A percentile compares a stretch with the other conserved stretches of the same genome.
phyloP scores from a whole-genome alignment of 2,329 filamentous ascomycete species.

The Rasamsonia emersonii region DNA sequence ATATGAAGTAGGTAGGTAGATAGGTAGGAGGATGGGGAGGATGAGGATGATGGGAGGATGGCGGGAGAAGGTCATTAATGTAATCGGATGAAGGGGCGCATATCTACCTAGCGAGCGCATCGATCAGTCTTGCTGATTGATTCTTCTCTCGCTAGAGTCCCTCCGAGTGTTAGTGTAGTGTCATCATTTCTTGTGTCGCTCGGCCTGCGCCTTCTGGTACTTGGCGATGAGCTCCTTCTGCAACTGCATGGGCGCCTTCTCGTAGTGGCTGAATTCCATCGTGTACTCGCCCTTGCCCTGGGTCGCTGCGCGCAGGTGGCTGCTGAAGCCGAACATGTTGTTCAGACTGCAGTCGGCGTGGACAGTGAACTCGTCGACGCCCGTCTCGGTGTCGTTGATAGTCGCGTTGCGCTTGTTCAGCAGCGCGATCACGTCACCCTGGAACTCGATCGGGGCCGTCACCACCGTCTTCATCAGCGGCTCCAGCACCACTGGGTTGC shows the following conservation, averaged over 20 bases:
- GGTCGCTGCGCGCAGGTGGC: constrained; percentile 80
- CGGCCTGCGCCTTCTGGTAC: constrained; percentile 58
- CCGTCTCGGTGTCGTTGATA: constrained; percentile 92
- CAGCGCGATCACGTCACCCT: constrained; percentile 87
- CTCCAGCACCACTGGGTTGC: constrained; percentile 77
- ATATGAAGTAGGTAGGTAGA: constrained; percentile 14
- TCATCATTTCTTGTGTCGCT: constrained; percentile 52
- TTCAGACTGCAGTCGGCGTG: constrained; percentile 89
- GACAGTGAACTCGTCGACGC: constrained; percentile 86
- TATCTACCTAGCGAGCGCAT: too few species aligned
- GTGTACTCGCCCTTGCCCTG: constrained; percentile 98
- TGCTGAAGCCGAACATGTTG: constrained; percentile 95
- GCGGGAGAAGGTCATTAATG: too few species aligned
- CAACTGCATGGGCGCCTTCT: constrained; percentile 73
- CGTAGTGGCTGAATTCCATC: constrained; percentile 98
- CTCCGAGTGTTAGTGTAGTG: too few species aligned
- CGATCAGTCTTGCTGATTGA: too few species aligned
- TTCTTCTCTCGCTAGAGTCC: too few species aligned
- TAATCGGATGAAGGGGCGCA: too few species aligned
- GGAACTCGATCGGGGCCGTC: constrained; percentile 92
- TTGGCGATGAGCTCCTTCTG: constrained; percentile 69
- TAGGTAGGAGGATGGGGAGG: too few species aligned
- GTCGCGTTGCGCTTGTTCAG: constrained; percentile 95
- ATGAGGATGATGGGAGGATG: too few species aligned
- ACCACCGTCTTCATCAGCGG: constrained; percentile 98